Conservation (phyloP, 148 eudicot species). For the Fallopia convolvulus region DNA sequence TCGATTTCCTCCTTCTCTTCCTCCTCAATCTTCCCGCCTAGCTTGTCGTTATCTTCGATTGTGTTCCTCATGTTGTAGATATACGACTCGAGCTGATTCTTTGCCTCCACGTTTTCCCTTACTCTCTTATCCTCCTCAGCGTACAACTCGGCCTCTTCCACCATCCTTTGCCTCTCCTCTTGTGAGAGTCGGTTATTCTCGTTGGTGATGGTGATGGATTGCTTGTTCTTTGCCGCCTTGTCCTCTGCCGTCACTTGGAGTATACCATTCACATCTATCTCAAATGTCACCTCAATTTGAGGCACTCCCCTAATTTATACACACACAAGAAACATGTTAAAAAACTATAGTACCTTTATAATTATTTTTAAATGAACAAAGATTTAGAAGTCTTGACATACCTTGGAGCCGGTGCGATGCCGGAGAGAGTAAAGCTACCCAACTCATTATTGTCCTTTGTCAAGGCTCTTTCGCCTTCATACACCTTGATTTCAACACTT, state of each 20-base stretch:
- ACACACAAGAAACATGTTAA: not conserved
- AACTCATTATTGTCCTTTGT: not conserved
- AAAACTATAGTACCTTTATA: not conserved
- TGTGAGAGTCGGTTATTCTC: not conserved
- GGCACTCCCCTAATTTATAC: not conserved
- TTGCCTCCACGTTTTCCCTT: not conserved
- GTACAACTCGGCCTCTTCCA: not conserved
- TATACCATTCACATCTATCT: not conserved
- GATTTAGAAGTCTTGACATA: not conserved
- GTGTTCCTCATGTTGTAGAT: constrained; percentile 2
- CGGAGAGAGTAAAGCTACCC: not conserved
- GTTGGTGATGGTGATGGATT: not conserved
- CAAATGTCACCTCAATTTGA: not conserved
- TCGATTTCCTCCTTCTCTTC: constrained; percentile 4
- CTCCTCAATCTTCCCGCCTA: not conserved
- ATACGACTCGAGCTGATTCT: not conserved
- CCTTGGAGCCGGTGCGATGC: constrained; percentile 2
- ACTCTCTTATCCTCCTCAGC: not conserved
- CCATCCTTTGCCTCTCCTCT: not conserved
- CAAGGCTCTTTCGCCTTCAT: not conserved
- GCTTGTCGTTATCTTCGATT: not conserved
- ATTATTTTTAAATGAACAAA: not conserved
- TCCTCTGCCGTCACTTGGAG: constrained; percentile 4
- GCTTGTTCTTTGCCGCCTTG: not conserved
- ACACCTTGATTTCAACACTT: not conserved